Evolutionary conservation across 345 rosid genomes (phyloP).

Genomic region (Ricinus communis): DNA sequence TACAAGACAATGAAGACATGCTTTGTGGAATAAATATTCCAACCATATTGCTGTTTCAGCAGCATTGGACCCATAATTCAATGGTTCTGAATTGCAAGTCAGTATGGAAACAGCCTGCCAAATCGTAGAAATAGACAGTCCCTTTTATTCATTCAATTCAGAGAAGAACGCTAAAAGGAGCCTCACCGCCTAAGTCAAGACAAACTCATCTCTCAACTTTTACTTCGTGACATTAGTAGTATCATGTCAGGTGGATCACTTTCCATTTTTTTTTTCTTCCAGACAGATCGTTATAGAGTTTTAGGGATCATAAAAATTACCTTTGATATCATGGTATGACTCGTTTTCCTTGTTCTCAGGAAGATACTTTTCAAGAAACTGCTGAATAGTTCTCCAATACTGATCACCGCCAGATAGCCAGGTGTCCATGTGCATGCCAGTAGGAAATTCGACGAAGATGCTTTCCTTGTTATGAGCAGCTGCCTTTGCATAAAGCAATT

Average conservation of each 20-base stretch:
- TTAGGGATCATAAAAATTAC: constrained; percentile 28
- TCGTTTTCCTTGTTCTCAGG: constrained; percentile 46
- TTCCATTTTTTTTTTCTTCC: background rate
- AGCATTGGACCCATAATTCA: background rate
- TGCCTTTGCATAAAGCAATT: constrained; percentile 84
- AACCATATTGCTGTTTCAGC: background rate
- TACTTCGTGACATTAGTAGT: background rate
- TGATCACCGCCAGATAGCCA: constrained; percentile 91
- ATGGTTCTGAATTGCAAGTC: background rate
- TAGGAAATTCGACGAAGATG: constrained; percentile 76
- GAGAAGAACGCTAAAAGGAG: background rate
- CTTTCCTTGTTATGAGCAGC: constrained; percentile 76
- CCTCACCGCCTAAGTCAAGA: background rate
- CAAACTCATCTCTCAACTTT: background rate
- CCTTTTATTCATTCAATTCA: background rate
- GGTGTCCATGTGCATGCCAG: constrained; percentile 99
- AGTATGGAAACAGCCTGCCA: background rate
- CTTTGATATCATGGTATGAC: constrained; percentile 28
- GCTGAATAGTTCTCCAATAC: constrained; percentile 71
- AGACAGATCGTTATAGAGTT: constrained; percentile 7
- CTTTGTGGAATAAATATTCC: background rate
- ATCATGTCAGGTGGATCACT: background rate
- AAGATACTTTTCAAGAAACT: constrained; percentile 60
- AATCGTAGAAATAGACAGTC: background rate
- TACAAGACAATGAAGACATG: background rate